Evolutionary conservation across 768 basidiomycete genomes (phyloP).

Genomic region (Boletus tylopilopsis): DNA sequence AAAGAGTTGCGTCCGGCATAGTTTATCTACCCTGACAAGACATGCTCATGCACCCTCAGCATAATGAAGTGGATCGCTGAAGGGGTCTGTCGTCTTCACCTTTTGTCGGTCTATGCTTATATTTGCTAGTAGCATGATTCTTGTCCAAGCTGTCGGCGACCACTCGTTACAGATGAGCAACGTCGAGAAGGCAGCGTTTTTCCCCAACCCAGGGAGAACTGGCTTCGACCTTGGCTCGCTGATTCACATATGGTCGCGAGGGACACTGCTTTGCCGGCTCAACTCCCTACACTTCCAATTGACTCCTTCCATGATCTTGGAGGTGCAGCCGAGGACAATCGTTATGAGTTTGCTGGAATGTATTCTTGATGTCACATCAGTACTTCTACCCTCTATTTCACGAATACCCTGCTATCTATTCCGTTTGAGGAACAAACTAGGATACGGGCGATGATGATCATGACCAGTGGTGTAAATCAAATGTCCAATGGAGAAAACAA

Average conservation of each 20-base stretch:
- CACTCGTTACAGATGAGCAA: constrained; percentile 32
- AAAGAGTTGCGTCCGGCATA: constrained; percentile 56
- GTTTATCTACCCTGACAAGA: background rate
- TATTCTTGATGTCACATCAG: constrained; percentile 42
- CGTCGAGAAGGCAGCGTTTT: constrained; percentile 9
- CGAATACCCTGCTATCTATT: constrained; percentile 27
- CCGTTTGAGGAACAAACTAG: constrained; percentile 17
- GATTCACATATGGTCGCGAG: constrained; percentile 18
- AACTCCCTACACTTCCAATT: constrained; percentile 19
- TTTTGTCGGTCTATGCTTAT: constrained; percentile 3
- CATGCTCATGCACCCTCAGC: constrained; percentile 36
- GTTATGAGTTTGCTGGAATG: constrained; percentile 48
- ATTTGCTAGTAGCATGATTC: constrained; percentile 48
- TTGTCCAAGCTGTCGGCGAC: constrained; percentile 62
- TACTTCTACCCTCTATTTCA: constrained; percentile 12
- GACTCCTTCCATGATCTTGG: constrained; percentile 13
- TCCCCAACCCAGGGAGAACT: constrained; percentile 8
- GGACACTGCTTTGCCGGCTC: constrained; percentile 6
- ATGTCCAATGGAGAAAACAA: constrained; percentile 18
- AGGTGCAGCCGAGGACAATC: constrained; percentile 12
- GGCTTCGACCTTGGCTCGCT: constrained; percentile 23
- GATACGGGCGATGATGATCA: constrained; percentile 11
- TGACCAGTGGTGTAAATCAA: constrained; percentile 23
- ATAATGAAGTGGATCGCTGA: constrained; percentile 61
- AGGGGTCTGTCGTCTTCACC: constrained; percentile 41